Percentiles rank a stretch among this genome's conserved stretches.
phyloP scores from a whole-genome alignment of 345 rosid species.

The Durio zibethinus region DNA sequence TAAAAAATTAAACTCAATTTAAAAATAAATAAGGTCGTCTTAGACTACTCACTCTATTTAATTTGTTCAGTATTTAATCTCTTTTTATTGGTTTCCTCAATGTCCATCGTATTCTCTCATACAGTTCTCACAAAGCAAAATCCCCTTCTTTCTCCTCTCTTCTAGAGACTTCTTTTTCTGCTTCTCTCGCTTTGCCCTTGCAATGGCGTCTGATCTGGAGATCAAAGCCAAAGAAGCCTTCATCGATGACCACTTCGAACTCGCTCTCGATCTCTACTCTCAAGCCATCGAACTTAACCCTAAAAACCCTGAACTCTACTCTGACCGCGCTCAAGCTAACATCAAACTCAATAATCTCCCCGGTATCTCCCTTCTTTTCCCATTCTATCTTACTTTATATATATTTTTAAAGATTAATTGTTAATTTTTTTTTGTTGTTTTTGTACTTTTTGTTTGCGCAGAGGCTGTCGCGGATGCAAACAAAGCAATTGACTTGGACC shows the following conservation, averaged over 20 bases:
- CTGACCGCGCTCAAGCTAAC: slow-evolving; percentile 91
- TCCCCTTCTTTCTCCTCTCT: neutral
- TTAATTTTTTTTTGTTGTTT: neutral
- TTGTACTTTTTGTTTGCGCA: slow-evolving; percentile 27
- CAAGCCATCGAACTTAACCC: slow-evolving; percentile 72
- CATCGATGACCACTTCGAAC: slow-evolving; percentile 84
- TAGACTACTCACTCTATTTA: neutral
- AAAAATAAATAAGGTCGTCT: neutral
- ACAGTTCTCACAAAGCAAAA: neutral
- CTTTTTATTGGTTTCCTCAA: neutral
- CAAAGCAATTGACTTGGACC: slow-evolving; percentile 73
- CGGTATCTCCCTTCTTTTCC: slow-evolving; percentile 32
- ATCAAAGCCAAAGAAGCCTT: slow-evolving; percentile 79
- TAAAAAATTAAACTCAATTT: neutral
- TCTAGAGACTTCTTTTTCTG: slow-evolving; percentile 20
- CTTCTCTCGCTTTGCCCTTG: neutral
- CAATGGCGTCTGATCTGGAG: slow-evolving; percentile 72
- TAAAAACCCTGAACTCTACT: slow-evolving; percentile 58
- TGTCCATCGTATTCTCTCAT: slow-evolving; percentile 5
- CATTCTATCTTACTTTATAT: neutral
- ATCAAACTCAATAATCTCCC: slow-evolving; percentile 68
- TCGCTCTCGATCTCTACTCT: slow-evolving; percentile 71
- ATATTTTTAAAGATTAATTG: neutral
- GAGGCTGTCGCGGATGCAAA: slow-evolving; percentile 86
- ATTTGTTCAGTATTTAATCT: neutral